A percentile compares a stretch with the other conserved stretches of the same genome.
phyloP scores from a whole-genome alignment of 768 basidiomycete genomes.

The Omphalotus guepiniiformis region DNA sequence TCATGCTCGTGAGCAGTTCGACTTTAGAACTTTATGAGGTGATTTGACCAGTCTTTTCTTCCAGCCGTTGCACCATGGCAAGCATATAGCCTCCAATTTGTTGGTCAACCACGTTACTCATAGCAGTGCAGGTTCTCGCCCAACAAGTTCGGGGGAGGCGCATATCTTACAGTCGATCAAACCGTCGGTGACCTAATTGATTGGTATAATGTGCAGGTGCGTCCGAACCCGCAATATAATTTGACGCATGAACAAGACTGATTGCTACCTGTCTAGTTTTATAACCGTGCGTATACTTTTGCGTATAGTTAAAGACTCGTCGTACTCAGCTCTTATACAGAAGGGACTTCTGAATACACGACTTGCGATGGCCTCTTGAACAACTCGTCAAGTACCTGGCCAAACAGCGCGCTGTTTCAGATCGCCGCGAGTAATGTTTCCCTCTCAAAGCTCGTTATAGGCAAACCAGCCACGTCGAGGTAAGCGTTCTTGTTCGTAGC shows the following conservation, averaged over 20 bases:
- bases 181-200: conserved; percentile 58
- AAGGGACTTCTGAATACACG: conserved; percentile 59
- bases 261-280: conserved; percentile 26
- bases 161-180: conserved; percentile 50
- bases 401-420: conserved; percentile 55
- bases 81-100: not conserved
- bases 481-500: not conserved
- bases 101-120: no score
- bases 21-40: not conserved
- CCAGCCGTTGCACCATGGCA: conserved; percentile 49
- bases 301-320: not conserved
- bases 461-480: conserved; percentile 53
- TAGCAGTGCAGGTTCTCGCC: conserved; percentile 47
- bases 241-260: not conserved
- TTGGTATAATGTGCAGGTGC: conserved; percentile 56
- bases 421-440: conserved; percentile 55
- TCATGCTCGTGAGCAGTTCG: conserved; percentile 49
- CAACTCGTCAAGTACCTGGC: conserved; percentile 56
- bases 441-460: conserved; percentile 66
- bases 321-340: conserved; percentile 26
- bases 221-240: conserved; percentile 8
- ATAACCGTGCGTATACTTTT: conserved; percentile 33
- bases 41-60: not conserved
- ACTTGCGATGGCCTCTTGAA: conserved; percentile 57
- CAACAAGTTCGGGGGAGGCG: conserved; percentile 40